These are phyloP conservation scores for Silybum marianum DNA, from an alignment of 129 eudicot species.

Conservation along the genomic window DNA sequence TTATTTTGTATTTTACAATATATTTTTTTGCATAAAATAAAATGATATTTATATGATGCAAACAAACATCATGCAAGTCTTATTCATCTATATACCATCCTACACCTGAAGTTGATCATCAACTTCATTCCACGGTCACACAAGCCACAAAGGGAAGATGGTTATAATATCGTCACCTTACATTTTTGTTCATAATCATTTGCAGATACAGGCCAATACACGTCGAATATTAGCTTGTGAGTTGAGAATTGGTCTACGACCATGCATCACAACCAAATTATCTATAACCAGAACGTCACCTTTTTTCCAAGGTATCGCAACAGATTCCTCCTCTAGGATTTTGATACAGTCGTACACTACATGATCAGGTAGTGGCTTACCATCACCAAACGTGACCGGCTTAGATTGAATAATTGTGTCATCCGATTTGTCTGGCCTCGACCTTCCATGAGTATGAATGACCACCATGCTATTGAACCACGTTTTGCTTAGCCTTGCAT, in stretches of 20 bases:
- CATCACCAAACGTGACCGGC: neutral
- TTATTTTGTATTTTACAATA: no score
- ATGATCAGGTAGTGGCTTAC: neutral
- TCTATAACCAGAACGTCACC: conserved; percentile 30
- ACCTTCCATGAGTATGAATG: conserved; percentile 18
- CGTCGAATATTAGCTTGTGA: conserved; percentile 18
- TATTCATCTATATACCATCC: neutral
- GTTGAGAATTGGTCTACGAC: neutral
- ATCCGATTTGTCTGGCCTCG: neutral
- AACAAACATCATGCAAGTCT: neutral
- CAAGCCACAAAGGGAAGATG: neutral
- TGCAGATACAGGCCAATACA: conserved; percentile 33
- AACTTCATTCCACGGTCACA: neutral
- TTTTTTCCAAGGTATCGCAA: conserved; percentile 36
- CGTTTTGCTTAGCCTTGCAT: neutral
- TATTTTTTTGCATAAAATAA: no score
- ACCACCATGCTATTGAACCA: conserved; percentile 46
- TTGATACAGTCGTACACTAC: conserved; percentile 13
- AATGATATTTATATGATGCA: neutral
- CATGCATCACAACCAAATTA: conserved; percentile 28
- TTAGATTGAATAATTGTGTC: neutral
- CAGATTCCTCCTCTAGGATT: conserved; percentile 36
- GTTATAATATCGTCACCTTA: neutral
- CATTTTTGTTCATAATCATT: conserved; percentile 1
- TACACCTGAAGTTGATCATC: neutral